Evolutionary conservation across 768 basidiomycete genomes (phyloP), one percentile per base, ranked within the genome.

Genomic region (Dentipellis sp.): DNA sequence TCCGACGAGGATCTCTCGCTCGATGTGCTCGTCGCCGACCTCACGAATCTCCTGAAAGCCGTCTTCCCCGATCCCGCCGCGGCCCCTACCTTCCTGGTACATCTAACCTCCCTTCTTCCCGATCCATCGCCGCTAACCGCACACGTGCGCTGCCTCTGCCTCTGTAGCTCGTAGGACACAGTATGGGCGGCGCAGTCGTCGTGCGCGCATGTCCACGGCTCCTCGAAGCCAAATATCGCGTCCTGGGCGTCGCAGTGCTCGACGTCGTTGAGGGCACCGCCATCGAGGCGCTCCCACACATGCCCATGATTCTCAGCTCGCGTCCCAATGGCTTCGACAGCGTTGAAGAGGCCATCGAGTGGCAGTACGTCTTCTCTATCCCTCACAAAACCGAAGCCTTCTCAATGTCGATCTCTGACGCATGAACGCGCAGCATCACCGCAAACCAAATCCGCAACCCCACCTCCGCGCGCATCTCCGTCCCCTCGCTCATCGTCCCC

Each of bases 201-300:
- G 82, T 88, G 8, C 80, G 83, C 4, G 78, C 84, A 2, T 83
- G 82, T 58, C 81, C 90, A 1, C 66, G 70, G 16, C 74, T 99
- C 2, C 78, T 88, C 54, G 77, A 81, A 46, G 73, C 72, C 21
- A 81, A 83, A 50, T 95, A 91, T 62, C 77, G 76, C 12, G 74
- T 97, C 3, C 77, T 80, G 2, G 92, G 92, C 4, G 83, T 91
- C 9, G 80, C 78, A 0, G 93, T 94, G 1, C 71, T 94, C 2
- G 92, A 94, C 62, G 90, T 94, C 16, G 92, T 94, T 1, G 92
- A 94, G 74, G 91, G 92, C 90, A 47, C 93, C 22, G 94, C 97
- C 0, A 74, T 97, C 34, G 97, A 97, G 47, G 92, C 94, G 1
- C 78, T 99, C 11, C 91, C 92, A 0, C 81, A 90, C 62, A 99